Conservation (phyloP, 306 rosid species). For the Albizia julibrissin region DNA sequence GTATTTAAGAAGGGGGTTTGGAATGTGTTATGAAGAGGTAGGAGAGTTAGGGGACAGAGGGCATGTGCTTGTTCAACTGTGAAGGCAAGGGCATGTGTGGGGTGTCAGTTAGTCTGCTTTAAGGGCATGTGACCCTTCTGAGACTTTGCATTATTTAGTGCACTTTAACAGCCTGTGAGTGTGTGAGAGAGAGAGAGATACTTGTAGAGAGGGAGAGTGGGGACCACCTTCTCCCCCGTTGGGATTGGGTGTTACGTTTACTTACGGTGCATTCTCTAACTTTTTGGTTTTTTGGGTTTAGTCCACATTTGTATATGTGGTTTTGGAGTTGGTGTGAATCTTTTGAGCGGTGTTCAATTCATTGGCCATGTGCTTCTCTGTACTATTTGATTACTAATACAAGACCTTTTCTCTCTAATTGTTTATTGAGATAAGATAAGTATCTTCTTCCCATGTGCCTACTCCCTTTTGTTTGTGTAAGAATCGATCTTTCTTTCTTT, state of each 20-base stretch:
- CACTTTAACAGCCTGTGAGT: constrained; percentile 76
- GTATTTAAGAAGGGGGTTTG: constrained; percentile 32
- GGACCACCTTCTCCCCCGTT: constrained; percentile 47
- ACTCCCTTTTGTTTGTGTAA: constrained; percentile 13
- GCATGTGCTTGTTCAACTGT: constrained; percentile 70
- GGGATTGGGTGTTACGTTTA: constrained; percentile 39
- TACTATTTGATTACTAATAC: constrained; percentile 33
- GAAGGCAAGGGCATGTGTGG: constrained; percentile 81
- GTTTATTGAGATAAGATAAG: constrained; percentile 35
- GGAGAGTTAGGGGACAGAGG: constrained; percentile 58
- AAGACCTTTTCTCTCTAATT: neutral
- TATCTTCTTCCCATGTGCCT: constrained; percentile 53
- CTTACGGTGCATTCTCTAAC: constrained; percentile 33
- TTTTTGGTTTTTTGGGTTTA: constrained; percentile 32
- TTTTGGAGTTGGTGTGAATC: constrained; percentile 57
- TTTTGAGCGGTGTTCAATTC: constrained; percentile 52
- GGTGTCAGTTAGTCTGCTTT: constrained; percentile 88
- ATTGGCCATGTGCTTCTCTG: constrained; percentile 53
- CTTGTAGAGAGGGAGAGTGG: constrained; percentile 43
- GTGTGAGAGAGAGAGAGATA: constrained; percentile 40
- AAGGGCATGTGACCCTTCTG: constrained; percentile 70
- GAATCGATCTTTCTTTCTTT: neutral
- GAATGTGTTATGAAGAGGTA: constrained; percentile 40
- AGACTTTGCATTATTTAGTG: constrained; percentile 65
- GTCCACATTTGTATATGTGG: constrained; percentile 7